Evolutionary conservation across 2,329 filamentous ascomycete genomes (phyloP).

Genomic region (Phyllosticta ampelicida): DNA sequence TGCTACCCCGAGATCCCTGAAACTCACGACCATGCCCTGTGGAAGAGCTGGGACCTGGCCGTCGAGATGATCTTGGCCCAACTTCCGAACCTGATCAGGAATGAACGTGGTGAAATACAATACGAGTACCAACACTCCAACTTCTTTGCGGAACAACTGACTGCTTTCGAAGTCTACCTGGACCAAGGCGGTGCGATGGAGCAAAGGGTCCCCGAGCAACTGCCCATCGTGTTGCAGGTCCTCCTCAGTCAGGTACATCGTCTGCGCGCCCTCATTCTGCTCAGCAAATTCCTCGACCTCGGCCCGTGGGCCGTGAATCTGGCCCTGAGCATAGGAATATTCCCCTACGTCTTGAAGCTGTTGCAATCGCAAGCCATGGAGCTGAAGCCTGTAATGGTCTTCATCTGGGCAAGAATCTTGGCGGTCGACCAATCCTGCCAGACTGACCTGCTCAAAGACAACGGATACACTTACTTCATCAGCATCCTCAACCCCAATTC

Average conservation of each 20-base stretch:
- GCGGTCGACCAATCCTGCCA: slow-evolving; percentile 93
- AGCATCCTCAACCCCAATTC: slow-evolving; percentile 79
- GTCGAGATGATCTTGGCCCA: slow-evolving; percentile 92
- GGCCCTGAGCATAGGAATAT: slow-evolving; percentile 93
- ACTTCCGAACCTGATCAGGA: slow-evolving; percentile 68
- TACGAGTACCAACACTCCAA: slow-evolving; percentile 92
- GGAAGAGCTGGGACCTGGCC: slow-evolving; percentile 95
- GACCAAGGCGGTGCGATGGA: slow-evolving; percentile 72
- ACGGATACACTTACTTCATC: slow-evolving; percentile 94
- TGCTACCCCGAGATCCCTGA: slow-evolving; percentile 87
- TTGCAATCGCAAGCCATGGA: slow-evolving; percentile 91
- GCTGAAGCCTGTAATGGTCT: slow-evolving; percentile 97
- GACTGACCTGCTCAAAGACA: slow-evolving; percentile 88
- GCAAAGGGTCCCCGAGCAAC: slow-evolving; percentile 81
- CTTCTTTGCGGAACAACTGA: slow-evolving; percentile 95
- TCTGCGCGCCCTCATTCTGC: slow-evolving; percentile 76
- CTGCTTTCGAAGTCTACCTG: slow-evolving; percentile 93
- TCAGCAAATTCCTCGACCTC: slow-evolving; percentile 88
- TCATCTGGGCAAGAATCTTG: slow-evolving; percentile 94
- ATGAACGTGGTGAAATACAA: slow-evolving; percentile 60
- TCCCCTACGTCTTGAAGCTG: slow-evolving; percentile 96
- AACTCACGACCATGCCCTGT: slow-evolving; percentile 87
- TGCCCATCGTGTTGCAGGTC: slow-evolving; percentile 92
- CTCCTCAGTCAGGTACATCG: slow-evolving; percentile 91
- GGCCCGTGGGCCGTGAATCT: slow-evolving; percentile 99